phyloP scores from a whole-genome alignment of 208 protist genomes.

The Vickermania spadyakhi region DNA sequence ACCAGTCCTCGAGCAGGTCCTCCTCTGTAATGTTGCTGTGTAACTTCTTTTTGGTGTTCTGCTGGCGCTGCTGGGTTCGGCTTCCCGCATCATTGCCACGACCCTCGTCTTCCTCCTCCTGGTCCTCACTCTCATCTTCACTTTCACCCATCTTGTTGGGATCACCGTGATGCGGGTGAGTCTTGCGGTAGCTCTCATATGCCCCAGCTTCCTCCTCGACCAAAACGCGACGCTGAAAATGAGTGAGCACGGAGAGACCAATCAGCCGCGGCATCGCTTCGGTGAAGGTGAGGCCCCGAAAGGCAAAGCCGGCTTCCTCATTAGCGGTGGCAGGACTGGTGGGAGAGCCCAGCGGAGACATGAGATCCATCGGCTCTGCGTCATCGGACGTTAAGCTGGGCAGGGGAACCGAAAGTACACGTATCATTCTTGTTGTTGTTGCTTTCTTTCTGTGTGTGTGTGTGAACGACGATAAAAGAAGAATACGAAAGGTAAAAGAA shows the following conservation, averaged over 20 bases:
- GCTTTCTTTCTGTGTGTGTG: too few relatives aligned
- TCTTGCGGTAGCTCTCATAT: slow-evolving; percentile 4
- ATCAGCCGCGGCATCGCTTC: too few relatives aligned
- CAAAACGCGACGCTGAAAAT: slow-evolving; percentile 20
- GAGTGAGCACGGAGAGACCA: slow-evolving; percentile 39
- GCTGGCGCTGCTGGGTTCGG: slow-evolving; percentile 14
- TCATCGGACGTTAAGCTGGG: too few relatives aligned
- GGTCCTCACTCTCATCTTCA: slow-evolving; percentile 11
- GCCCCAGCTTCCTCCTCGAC: background rate
- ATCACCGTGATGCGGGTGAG: slow-evolving; percentile 36
- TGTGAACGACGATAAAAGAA: too few relatives aligned
- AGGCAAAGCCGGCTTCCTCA: too few relatives aligned
- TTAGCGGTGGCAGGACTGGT: too few relatives aligned
- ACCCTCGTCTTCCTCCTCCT: slow-evolving; percentile 6
- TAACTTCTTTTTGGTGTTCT: slow-evolving; percentile 41
- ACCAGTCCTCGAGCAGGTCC: slow-evolving; percentile 77
- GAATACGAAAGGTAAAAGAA: too few relatives aligned
- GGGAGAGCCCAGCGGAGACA: too few relatives aligned
- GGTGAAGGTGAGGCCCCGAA: too few relatives aligned
- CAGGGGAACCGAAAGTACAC: too few relatives aligned
- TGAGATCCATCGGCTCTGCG: too few relatives aligned
- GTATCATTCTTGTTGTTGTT: too few relatives aligned
- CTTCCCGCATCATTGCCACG: slow-evolving; percentile 1
- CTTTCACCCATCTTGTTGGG: slow-evolving; percentile 5
- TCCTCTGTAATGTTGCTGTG: slow-evolving; percentile 75